Evolutionary conservation across 139 green algal genomes (phyloP).

Genomic region (Ostreobium quekettii): DNA sequence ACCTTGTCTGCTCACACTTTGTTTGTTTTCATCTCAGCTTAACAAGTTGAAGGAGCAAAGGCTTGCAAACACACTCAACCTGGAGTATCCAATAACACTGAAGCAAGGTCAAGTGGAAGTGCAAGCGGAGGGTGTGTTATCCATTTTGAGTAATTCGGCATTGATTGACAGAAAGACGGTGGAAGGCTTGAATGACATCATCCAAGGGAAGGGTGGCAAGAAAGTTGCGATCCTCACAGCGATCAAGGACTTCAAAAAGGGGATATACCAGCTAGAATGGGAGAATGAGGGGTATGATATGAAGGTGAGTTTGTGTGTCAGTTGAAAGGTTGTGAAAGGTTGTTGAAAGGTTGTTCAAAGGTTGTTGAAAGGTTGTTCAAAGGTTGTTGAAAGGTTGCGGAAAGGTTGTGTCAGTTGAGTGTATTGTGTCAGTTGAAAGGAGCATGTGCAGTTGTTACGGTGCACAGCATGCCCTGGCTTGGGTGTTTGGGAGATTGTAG

Average conservation of each 20-base stretch:
- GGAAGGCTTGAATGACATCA: slow-evolving; percentile 40
- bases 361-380: too few species aligned
- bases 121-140: slow-evolving; percentile 14
- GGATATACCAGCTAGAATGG: slow-evolving; percentile 67
- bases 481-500: too few species aligned
- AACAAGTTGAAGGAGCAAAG: background rate
- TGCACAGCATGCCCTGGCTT: too few species aligned
- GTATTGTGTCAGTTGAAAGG: too few species aligned
- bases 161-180: slow-evolving; percentile 37
- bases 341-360: too few species aligned
- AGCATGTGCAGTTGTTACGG: too few species aligned
- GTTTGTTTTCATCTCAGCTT: background rate
- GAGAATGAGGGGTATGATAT: slow-evolving; percentile 41
- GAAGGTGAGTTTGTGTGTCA: slow-evolving; percentile 21
- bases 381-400: too few species aligned
- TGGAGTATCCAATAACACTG: slow-evolving; percentile 20
- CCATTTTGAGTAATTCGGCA: slow-evolving; percentile 29
- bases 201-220: slow-evolving; percentile 28
- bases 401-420: too few species aligned
- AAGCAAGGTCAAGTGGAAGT: slow-evolving; percentile 31
- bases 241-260: slow-evolving; percentile 73
- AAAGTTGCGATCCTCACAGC: slow-evolving; percentile 47
- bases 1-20: background rate
- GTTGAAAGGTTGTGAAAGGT: too few species aligned
- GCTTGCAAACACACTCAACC: slow-evolving; percentile 11